Evolutionary conservation across 2,329 filamentous ascomycete species (phyloP), one percentile per base, ranked within the genome.

Genomic region (Colletotrichum tanaceti): DNA sequence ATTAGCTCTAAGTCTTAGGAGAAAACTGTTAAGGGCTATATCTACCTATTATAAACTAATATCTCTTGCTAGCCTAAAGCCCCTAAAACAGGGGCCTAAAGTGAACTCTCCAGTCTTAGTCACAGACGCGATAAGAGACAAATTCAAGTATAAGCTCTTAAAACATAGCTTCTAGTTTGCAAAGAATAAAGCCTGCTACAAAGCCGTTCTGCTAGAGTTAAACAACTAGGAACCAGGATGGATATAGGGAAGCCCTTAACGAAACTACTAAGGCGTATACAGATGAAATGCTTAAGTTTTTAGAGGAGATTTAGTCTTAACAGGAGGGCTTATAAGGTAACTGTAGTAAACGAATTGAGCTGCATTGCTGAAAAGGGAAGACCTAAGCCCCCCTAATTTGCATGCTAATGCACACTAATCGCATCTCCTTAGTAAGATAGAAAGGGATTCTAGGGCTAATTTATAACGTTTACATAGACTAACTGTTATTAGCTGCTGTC

Each of bases 371-470:
- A 28, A 41, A 24, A 46, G 1, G 20, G 3, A 16, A 58, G 55
- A 11, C 41, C 55, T 4, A 58, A 58, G 35, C 55, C 55, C 9
- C 55, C 1, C 28, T 47, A 6, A 58, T 47, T 3, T 41, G 55
- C 5, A n/a, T 58, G 5, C 43, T 58, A 9, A 58, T 58, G 55
- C 55, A 58, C 11, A 58, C 55, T 1, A 58, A 58, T 28, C 24
- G 55, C 0, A 41, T 47, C 13, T 58, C 55, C 20, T 41, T 38
- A 1, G 28, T 35, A 16, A 41, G 55, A 35, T 41, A 58, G 11
- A 58, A 58, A 38, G 55, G 41, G 22, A 58, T 41, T 3, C 11
- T 47, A 0, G 41, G 55, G 1, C 55, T 41, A 18, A 38, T 58
- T 6, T 58, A 47, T 4, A 58, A 58, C 7, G 55, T 58, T 22